These are phyloP conservation scores for Curvularia lunata DNA, from an alignment of 2,329 filamentous ascomycete species.

Conservation along the genomic window DNA sequence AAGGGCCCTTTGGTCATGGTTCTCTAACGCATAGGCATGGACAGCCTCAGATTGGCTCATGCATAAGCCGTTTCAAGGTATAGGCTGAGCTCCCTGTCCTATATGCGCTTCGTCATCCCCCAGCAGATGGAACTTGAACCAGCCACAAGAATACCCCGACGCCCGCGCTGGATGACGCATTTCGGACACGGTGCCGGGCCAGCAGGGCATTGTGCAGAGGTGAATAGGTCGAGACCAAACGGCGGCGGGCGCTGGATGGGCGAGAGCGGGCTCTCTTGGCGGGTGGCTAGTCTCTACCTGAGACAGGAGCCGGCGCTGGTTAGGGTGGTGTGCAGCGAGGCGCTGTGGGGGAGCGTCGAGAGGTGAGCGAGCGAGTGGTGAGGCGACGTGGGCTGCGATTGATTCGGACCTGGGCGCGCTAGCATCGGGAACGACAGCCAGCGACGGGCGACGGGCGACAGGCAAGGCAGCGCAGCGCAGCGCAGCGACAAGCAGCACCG, in stretches of 20 bases:
- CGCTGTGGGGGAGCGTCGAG: constrained; percentile 2
- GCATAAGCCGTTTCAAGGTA: constrained; percentile 51
- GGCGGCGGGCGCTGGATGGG: constrained; percentile 21
- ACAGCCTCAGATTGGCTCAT: constrained; percentile 49
- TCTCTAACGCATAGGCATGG: constrained; percentile 48
- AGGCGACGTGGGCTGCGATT: constrained; percentile 8
- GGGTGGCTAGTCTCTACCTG: constrained; percentile 18
- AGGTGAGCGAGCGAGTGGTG: neutral
- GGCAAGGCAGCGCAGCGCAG: constrained; percentile 5
- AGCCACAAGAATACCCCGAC: constrained; percentile 46
- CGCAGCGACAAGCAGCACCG: too few relatives aligned
- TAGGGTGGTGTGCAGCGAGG: constrained; percentile 6
- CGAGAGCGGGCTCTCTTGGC: constrained; percentile 5
- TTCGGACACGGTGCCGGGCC: constrained; percentile 31
- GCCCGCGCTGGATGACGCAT: constrained; percentile 39
- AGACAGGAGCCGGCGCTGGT: constrained; percentile 17
- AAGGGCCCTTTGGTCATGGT: constrained; percentile 31
- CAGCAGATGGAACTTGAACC: constrained; percentile 41
- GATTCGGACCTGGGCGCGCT: constrained; percentile 11
- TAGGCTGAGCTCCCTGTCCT: constrained; percentile 41
- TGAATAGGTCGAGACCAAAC: constrained; percentile 20
- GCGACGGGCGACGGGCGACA: neutral
- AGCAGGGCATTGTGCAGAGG: constrained; percentile 31
- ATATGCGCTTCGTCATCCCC: constrained; percentile 49
- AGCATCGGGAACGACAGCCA: constrained; percentile 15